Conservation (phyloP, 441 rosid genomes). For the Breynia disticha region DNA sequence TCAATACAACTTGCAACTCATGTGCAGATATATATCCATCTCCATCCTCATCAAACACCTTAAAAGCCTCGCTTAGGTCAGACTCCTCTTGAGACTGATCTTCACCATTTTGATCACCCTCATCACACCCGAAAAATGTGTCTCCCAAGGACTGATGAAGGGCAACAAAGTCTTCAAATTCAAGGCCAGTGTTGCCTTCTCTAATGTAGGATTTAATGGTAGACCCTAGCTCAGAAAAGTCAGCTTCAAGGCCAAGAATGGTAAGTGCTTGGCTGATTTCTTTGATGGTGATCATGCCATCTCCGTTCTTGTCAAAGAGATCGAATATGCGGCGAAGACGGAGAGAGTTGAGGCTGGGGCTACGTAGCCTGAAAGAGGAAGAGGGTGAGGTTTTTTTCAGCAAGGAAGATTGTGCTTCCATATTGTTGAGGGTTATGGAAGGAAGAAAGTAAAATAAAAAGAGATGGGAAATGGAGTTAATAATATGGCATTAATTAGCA, state of each 20-base stretch:
- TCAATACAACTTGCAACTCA: conserved; percentile 63
- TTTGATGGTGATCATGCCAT: conserved; percentile 46
- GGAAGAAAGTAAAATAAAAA: neutral
- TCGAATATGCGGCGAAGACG: conserved; percentile 85
- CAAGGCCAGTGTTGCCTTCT: conserved; percentile 49
- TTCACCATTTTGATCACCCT: neutral
- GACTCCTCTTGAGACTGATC: conserved; percentile 38
- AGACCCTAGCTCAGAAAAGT: conserved; percentile 51
- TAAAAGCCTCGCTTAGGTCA: conserved; percentile 75
- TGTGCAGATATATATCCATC: conserved; percentile 74
- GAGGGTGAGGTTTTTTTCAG: conserved; percentile 15
- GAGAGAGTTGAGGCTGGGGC: conserved; percentile 71
- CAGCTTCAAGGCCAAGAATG: conserved; percentile 60
- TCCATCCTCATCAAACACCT: conserved; percentile 87
- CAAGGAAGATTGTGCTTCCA: conserved; percentile 19
- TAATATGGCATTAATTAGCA: neutral
- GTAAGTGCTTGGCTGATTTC: conserved; percentile 59
- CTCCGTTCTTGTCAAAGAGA: conserved; percentile 74
- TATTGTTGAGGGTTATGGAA: neutral
- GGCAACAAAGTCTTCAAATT: conserved; percentile 49
- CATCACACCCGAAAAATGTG: conserved; percentile 28
- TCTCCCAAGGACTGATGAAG: conserved; percentile 57
- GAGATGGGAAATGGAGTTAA: neutral
- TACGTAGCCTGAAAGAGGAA: conserved; percentile 60
- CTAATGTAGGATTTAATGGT: conserved; percentile 42